Evolutionary conservation across 768 basidiomycete genomes (phyloP).

Genomic region (Termitomyces sp.): DNA sequence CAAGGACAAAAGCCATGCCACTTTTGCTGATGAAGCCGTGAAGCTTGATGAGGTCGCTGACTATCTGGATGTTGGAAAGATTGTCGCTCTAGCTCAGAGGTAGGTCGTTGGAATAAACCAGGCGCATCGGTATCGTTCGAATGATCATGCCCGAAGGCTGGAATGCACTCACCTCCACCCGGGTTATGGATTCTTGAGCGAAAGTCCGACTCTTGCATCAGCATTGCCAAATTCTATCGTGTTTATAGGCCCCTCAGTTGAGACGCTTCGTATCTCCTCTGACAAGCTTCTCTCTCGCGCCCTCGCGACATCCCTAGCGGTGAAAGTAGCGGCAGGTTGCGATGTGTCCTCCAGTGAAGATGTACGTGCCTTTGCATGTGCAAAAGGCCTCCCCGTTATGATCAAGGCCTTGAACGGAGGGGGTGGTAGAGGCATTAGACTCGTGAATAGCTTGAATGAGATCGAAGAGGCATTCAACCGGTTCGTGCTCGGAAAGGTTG

Average conservation of each 20-base stretch:
- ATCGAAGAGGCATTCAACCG: constrained; percentile 74
- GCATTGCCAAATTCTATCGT: constrained; percentile 66
- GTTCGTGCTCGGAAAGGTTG: constrained; percentile 9
- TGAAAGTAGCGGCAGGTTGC: constrained; percentile 25
- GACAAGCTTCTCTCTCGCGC: constrained; percentile 33
- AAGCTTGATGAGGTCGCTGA: constrained; percentile 74
- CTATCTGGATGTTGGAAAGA: constrained; percentile 23
- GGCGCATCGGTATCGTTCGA: neutral
- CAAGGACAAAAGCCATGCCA: constrained; percentile 75
- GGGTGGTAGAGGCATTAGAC: constrained; percentile 86
- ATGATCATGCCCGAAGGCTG: constrained; percentile 13
- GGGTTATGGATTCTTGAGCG: constrained; percentile 86
- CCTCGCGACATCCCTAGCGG: constrained; percentile 22
- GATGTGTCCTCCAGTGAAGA: constrained; percentile 21
- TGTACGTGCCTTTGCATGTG: constrained; percentile 20
- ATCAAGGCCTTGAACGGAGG: constrained; percentile 92
- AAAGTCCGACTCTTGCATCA: constrained; percentile 74
- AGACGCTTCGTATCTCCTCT: constrained; percentile 69
- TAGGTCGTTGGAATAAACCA: constrained; percentile 4
- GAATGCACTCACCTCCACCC: constrained; percentile 32
- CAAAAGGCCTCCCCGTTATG: constrained; percentile 50
- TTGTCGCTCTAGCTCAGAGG: constrained; percentile 24
- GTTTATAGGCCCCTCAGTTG: constrained; percentile 78
- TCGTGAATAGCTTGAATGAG: constrained; percentile 65
- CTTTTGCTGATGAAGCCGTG: constrained; percentile 78